A percentile compares a stretch with the other conserved stretches of the same genome.
Evolutionary conservation across 768 basidiomycete species (phyloP).

Genomic region (Podaxis sp.): DNA sequence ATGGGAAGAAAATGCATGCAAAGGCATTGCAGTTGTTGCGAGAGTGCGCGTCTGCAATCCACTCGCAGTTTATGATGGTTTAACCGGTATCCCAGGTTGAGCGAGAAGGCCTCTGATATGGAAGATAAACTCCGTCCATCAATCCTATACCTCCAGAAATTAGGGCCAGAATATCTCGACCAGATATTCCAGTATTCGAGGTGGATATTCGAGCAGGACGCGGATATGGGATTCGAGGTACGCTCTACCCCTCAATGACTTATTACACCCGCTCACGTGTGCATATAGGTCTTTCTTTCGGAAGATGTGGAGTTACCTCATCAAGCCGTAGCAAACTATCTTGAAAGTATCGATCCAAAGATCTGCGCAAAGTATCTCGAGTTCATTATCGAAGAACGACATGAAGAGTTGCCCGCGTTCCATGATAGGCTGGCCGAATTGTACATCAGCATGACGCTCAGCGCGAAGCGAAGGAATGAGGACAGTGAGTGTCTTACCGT

Average conservation of each 20-base stretch:
- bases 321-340: slow-evolving; percentile 67
- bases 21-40: slow-evolving; percentile 83
- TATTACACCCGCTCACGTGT: background rate
- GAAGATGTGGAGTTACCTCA: slow-evolving; percentile 92
- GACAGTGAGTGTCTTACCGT: slow-evolving; percentile 37
- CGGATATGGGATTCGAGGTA: slow-evolving; percentile 75
- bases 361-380: slow-evolving; percentile 81
- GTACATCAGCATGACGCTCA: slow-evolving; percentile 68
- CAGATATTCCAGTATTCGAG: slow-evolving; percentile 78
- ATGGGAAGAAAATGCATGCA: slow-evolving; percentile 92
- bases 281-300: slow-evolving; percentile 82
- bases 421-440: slow-evolving; percentile 90
- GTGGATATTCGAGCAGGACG: slow-evolving; percentile 82
- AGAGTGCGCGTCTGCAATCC: slow-evolving; percentile 51
- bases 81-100: slow-evolving; percentile 47
- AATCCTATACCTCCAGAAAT: slow-evolving; percentile 84
- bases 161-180: slow-evolving; percentile 76
- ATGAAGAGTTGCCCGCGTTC: slow-evolving; percentile 62
- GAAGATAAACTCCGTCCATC: slow-evolving; percentile 81
- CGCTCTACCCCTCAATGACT: background rate
- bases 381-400: slow-evolving; percentile 71
- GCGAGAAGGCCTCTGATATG: slow-evolving; percentile 70
- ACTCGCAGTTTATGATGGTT: background rate
- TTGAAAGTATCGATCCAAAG: slow-evolving; percentile 66
- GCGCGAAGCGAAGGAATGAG: slow-evolving; percentile 54